Evolutionary conservation across 345 rosid species (phyloP).

Genomic region (Physaria fendleri): DNA sequence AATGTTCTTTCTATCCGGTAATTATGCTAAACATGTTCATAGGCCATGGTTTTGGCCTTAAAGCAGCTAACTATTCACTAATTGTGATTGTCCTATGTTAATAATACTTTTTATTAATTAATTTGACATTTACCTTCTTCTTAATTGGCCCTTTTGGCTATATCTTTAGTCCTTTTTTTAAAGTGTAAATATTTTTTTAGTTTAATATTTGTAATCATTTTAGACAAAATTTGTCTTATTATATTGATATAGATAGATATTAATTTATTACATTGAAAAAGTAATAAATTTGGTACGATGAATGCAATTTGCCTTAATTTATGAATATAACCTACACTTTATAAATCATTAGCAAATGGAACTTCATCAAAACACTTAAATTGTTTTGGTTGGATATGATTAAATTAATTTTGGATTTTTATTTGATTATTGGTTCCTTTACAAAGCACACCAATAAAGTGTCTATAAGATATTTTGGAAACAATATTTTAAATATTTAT

Average conservation of each 20-base stretch:
- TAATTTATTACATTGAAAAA: not conserved
- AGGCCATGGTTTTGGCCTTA: constrained; percentile 12
- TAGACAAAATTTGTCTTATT: not conserved
- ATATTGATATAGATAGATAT: constrained; percentile 1
- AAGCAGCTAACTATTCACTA: not conserved
- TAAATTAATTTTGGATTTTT: not conserved
- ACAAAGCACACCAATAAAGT: not conserved
- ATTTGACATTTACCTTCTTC: not conserved
- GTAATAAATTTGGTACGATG: not conserved
- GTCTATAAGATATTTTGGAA: not conserved
- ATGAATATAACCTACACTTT: not conserved
- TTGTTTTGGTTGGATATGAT: constrained; percentile 20
- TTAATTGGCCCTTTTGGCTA: not conserved
- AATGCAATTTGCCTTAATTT: constrained; percentile 8
- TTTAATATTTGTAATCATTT: not conserved
- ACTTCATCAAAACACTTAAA: constrained; percentile 6
- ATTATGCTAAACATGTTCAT: constrained; percentile 4
- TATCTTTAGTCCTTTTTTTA: not conserved
- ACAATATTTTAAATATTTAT: not conserved
- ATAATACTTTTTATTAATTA: not conserved
- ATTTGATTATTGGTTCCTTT: constrained; percentile 4
- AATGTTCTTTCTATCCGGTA: not conserved
- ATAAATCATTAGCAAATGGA: not conserved
- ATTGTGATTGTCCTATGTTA: too few species aligned
- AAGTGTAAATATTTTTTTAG: not conserved